Base-by-base conservation (phyloP, 768 basidiomycete genomes). In the Hypsizygus marmoreus region DNA sequence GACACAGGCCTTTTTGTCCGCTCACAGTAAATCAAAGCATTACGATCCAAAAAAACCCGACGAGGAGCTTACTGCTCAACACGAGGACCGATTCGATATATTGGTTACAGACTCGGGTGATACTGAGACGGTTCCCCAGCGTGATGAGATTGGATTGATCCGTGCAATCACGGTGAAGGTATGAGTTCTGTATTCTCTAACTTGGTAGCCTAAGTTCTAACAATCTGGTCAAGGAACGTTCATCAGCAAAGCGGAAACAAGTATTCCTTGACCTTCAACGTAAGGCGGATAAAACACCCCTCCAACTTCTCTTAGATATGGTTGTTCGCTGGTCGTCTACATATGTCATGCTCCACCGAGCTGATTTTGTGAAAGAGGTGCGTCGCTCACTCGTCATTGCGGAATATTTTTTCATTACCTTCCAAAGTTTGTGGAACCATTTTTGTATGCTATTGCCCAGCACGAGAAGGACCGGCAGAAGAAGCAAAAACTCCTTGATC, bases 281-380 rank as follows among this genome's bases (percentile, higher is more conserved):
- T 0, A 44, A 43, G 16, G 49, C 19, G 7, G 13, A 22, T 23
- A 28, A 22, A 19, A 31, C 19, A 9, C 49, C 48, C 4, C 10
- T 48, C 11, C 52, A 57, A 24, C 57, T 66, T 16, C 41, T 67
- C 11, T 45, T 65, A 14, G 60, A 67, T 25, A 67, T 67, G 64
- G 50, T 47, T 12, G 56, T 67, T 22, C 46, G 52, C 3, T 69
- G 67, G 67, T 61, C 56, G 2, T 68, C 64, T n/a, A 67, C 61
- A n/a, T 61, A 59, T 47, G 26, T 51, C 1, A 69, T 69, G 67
- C 47, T 66, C 4, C 23, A 56, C 25, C 44, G 55, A 0, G 57
- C 40, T n/a, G n/a, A n/a, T n/a, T n/a, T n/a, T n/a, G n/a, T n/a
- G n/a, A n/a, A n/a, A n/a, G n/a, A n/a, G n/a, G n/a, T n/a, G n/a